These are phyloP conservation scores for Camptophora hylomeconis DNA, from an alignment of 2,329 filamentous ascomycete species.

Conservation along the genomic window DNA sequence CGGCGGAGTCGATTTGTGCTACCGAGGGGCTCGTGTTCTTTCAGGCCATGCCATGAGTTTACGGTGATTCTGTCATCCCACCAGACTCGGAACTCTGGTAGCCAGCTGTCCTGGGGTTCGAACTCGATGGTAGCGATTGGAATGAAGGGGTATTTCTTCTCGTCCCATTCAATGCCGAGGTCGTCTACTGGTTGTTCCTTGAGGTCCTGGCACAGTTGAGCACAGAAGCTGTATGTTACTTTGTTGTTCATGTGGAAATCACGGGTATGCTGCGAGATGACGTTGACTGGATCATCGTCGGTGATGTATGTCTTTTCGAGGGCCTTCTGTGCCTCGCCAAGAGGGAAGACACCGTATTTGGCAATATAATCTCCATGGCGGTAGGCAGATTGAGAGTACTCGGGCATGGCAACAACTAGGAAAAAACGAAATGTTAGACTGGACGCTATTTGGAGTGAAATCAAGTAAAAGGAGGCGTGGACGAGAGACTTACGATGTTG, in stretches of 20 bases:
- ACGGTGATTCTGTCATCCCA: conserved; percentile 12
- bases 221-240: conserved; percentile 11
- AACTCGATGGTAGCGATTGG: conserved; percentile 36
- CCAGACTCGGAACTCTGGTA: conserved; percentile 10
- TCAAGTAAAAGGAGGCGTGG: too few relatives aligned
- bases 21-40: conserved; percentile 10
- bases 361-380: conserved; percentile 12
- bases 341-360: conserved; percentile 10
- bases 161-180: conserved; percentile 95
- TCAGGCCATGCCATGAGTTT: conserved; percentile 12
- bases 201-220: conserved; percentile 18
- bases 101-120: conserved; percentile 11
- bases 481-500: conserved; percentile 10
- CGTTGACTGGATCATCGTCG: conserved; percentile 11
- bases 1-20: conserved; percentile 10
- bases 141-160: conserved; percentile 82
- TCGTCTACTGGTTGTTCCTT: conserved; percentile 41
- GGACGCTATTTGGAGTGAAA: neutral
- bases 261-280: conserved; percentile 10
- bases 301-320: conserved; percentile 7
- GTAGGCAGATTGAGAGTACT: conserved; percentile 13
- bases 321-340: conserved; percentile 11
- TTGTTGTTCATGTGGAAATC: conserved; percentile 11
- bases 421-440: neutral
- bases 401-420: conserved; percentile 11